Percentiles rank a stretch among this genome's conserved stretches.
Conservation (phyloP, 495 filamentous ascomycete genomes). For the Umbilicaria muhlenbergii region DNA sequence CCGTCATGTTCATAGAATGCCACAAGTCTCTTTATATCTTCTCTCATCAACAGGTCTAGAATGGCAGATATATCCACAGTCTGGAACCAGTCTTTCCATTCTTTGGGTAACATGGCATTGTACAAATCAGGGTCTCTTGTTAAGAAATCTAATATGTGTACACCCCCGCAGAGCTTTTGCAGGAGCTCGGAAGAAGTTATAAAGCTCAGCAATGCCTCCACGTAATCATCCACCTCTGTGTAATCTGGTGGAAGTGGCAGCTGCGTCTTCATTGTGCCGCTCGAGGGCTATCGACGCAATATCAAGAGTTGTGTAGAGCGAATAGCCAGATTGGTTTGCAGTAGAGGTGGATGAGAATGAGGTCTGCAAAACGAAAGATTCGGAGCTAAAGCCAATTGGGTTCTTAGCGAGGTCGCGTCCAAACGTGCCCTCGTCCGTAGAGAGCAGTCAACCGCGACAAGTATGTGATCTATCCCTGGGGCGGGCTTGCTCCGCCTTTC, state of each 20-base stretch:
- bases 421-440: too few species aligned
- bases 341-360: too few species aligned
- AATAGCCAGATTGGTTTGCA: too few species aligned
- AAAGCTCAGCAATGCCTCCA: constrained; percentile 64
- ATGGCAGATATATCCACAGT: constrained; percentile 52
- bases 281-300: too few species aligned
- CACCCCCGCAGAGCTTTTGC: constrained; percentile 75
- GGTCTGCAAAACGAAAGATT: too few species aligned
- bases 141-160: constrained; percentile 93
- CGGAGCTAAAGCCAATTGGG: too few species aligned
- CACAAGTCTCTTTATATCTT: constrained; percentile 37
- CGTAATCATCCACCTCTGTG: constrained; percentile 48
- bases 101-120: constrained; percentile 49
- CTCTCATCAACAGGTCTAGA: constrained; percentile 61
- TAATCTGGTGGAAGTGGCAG: constrained; percentile 46
- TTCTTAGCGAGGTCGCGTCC: too few species aligned
- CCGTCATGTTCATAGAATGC: background rate
- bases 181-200: constrained; percentile 61
- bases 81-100: constrained; percentile 70
- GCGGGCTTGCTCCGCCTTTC: too few species aligned
- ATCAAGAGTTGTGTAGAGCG: too few species aligned
- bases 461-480: too few species aligned
- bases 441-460: too few species aligned
- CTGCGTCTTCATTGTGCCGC: constrained; percentile 11
- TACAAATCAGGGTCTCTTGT: constrained; percentile 74